phyloP scores from a whole-genome alignment of 306 rosid species.

The Begonia fuchsioides region DNA sequence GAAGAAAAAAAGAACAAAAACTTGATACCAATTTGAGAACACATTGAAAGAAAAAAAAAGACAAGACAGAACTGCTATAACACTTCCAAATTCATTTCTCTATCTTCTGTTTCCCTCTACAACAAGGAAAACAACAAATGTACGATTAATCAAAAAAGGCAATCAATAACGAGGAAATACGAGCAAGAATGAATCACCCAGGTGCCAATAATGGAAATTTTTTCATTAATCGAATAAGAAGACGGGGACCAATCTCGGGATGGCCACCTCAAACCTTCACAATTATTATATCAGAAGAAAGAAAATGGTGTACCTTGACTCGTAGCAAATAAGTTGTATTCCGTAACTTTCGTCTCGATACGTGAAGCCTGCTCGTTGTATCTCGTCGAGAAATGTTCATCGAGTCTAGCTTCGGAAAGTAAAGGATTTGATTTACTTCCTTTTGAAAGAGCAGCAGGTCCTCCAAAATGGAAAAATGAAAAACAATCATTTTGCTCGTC shows the following conservation, averaged over 20 bases:
- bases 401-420: slow-evolving; percentile 27
- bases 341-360: slow-evolving; percentile 64
- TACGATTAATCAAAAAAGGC: slow-evolving; percentile 31
- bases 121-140: slow-evolving; percentile 22
- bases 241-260: slow-evolving; percentile 39
- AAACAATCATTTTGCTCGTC: slow-evolving; percentile 19
- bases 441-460: slow-evolving; percentile 66
- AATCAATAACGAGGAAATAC: slow-evolving; percentile 33
- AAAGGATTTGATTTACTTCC: slow-evolving; percentile 26
- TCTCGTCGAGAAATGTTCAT: slow-evolving; percentile 25
- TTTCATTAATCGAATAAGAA: slow-evolving; percentile 38
- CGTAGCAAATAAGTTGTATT: slow-evolving; percentile 89
- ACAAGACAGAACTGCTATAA: slow-evolving; percentile 16
- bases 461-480: slow-evolving; percentile 81
- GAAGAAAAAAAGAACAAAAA: no score
- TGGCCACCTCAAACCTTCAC: slow-evolving; percentile 56
- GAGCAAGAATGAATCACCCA: slow-evolving; percentile 29
- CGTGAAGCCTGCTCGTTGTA: slow-evolving; percentile 30
- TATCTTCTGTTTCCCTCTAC: slow-evolving; percentile 21
- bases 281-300: slow-evolving; percentile 45
- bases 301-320: slow-evolving; percentile 57
- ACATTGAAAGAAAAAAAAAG: no score
- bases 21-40: no score
- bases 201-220: slow-evolving; percentile 39
- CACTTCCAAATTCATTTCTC: slow-evolving; percentile 32